A percentile compares a stretch with the other conserved stretches of the same genome.
phyloP scores from a whole-genome alignment of 1,284 basidiomycete species.

The Anthracocystis walkeri region DNA sequence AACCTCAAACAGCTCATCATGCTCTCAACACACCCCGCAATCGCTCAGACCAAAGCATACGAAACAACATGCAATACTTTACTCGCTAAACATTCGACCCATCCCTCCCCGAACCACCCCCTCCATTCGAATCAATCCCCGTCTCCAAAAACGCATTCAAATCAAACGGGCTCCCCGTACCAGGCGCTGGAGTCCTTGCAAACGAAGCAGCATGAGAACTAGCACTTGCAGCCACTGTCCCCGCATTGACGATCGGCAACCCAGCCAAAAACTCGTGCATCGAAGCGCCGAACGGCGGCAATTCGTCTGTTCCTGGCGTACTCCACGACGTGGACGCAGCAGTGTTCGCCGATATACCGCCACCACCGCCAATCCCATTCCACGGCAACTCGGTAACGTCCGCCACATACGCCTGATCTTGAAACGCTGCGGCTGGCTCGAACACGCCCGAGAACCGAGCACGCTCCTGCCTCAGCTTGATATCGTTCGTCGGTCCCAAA shows the following conservation, averaged over 20 bases:
- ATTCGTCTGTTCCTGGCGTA: constrained; percentile 26
- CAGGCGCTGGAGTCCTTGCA: constrained; percentile 24
- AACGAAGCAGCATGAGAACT: constrained; percentile 26
- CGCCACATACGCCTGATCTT: constrained; percentile 9
- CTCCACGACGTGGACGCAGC: constrained; percentile 23
- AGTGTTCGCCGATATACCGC: not conserved
- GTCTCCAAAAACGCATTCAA: constrained; percentile 44
- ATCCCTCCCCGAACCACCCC: too few relatives aligned
- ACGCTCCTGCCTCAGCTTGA: constrained; percentile 25
- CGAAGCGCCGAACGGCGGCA: constrained; percentile 19
- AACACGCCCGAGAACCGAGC: constrained; percentile 32
- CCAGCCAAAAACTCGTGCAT: constrained; percentile 37
- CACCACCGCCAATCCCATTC: constrained; percentile 4
- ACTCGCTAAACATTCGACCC: too few relatives aligned
- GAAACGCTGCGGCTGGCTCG: constrained; percentile 27
- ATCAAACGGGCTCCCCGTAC: constrained; percentile 31
- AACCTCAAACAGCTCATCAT: not conserved
- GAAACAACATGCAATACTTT: too few relatives aligned
- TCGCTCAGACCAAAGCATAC: too few relatives aligned
- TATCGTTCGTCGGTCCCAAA: constrained; percentile 33
- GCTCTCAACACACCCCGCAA: not conserved
- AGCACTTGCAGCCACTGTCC: not conserved
- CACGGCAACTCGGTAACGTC: constrained; percentile 28
- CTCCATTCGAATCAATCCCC: constrained; percentile 17
- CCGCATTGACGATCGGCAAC: constrained; percentile 29